Conservation (phyloP, 192 early-diverging fungal species). For the Martensiomyces pterosporus region DNA sequence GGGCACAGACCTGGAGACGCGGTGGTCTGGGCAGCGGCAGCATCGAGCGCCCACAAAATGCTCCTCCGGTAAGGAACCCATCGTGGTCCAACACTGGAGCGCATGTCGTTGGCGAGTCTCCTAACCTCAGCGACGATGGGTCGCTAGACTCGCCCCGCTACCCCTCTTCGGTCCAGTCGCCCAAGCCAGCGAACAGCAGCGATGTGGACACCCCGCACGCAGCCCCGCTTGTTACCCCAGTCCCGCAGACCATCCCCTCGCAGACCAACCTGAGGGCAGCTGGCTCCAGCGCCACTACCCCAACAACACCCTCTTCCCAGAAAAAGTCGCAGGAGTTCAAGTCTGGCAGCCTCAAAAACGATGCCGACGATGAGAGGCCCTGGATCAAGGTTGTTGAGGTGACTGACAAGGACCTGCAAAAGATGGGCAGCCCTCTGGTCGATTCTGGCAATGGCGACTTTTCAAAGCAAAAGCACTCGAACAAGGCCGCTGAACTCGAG, state of each 20-base stretch:
- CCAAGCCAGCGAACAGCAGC: conserved; percentile 1
- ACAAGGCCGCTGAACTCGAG: conserved; percentile 29
- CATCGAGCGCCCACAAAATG: conserved; percentile 18
- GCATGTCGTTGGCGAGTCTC: conserved; percentile 11
- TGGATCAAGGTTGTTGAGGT: conserved; percentile 46
- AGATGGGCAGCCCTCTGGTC: conserved; percentile 38
- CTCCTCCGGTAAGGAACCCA: conserved; percentile 19
- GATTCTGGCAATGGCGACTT: conserved; percentile 9
- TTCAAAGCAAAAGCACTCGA: conserved; percentile 15
- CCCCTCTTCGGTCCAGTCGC: conserved; percentile 4
- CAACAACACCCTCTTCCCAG: too few species aligned
- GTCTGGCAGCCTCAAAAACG: conserved; percentile 10
- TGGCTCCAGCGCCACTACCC: background rate
- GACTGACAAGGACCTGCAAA: conserved; percentile 29
- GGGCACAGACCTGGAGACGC: conserved; percentile 21
- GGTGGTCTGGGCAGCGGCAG: conserved; percentile 9
- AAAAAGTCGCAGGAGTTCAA: conserved; percentile 21
- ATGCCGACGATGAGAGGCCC: conserved; percentile 24
- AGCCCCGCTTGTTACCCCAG: conserved; percentile 30
- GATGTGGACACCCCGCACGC: conserved; percentile 20
- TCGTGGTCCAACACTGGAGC: conserved; percentile 35
- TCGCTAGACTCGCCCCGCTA: conserved; percentile 16
- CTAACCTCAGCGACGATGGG: conserved; percentile 25
- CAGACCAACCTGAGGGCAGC: conserved; percentile 13
- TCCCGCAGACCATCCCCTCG: conserved; percentile 29